A percentile compares a stretch with the other conserved stretches of the same genome.
Conservation (phyloP, 495 filamentous ascomycete species). For the Penicillium argentinense region DNA sequence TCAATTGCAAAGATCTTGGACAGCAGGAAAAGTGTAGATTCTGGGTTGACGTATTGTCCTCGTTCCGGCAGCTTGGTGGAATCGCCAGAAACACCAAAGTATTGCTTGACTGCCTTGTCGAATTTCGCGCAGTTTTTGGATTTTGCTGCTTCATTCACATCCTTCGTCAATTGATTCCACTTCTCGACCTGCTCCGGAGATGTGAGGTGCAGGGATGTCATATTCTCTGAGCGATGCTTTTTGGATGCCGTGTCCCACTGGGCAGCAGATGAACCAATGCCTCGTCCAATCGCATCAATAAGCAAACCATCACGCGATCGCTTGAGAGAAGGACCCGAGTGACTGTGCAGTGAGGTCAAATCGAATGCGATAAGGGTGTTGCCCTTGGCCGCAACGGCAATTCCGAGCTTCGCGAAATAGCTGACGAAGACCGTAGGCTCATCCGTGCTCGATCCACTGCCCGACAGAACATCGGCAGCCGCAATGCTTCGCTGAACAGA, state of each 20-base stretch:
- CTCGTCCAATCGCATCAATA: slow-evolving; percentile 68
- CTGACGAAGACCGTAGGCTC: slow-evolving; percentile 45
- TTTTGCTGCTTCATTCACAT: slow-evolving; percentile 28
- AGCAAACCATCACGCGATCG: slow-evolving; percentile 65
- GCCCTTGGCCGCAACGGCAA: slow-evolving; percentile 58
- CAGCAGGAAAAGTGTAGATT: slow-evolving; percentile 51
- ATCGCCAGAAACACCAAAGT: slow-evolving; percentile 29
- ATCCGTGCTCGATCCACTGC: slow-evolving; percentile 18
- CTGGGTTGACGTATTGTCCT: slow-evolving; percentile 36
- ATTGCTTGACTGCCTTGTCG: slow-evolving; percentile 39
- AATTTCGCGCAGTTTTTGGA: slow-evolving; percentile 31
- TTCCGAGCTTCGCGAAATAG: slow-evolving; percentile 63
- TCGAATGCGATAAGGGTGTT: slow-evolving; percentile 61
- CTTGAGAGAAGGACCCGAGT: slow-evolving; percentile 50
- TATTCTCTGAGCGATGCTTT: slow-evolving; percentile 34
- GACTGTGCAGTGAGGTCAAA: slow-evolving; percentile 55
- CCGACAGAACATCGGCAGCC: slow-evolving; percentile 41
- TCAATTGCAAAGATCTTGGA: slow-evolving; percentile 53
- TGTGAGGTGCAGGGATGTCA: slow-evolving; percentile 31
- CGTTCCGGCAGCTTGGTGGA: slow-evolving; percentile 22
- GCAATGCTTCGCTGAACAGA: slow-evolving; percentile 59
- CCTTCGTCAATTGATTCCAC: slow-evolving; percentile 35
- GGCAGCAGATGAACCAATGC: slow-evolving; percentile 38
- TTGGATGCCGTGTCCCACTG: slow-evolving; percentile 37
- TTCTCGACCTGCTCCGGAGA: slow-evolving; percentile 35